phyloP scores from a whole-genome alignment of 768 basidiomycete species.

The Mycena epipterygia region DNA sequence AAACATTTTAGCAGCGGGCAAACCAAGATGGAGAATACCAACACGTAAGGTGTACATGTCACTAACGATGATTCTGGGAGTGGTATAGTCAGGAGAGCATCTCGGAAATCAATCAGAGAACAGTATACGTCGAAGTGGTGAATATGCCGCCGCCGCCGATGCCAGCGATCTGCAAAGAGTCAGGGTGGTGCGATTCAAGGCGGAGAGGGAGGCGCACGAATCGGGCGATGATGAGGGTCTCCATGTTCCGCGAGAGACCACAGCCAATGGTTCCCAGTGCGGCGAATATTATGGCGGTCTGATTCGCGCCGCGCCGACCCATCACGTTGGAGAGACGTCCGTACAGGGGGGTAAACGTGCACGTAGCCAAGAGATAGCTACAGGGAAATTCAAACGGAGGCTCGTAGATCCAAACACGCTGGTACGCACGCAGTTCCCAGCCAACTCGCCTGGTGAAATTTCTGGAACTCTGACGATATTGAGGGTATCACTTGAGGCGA shows the following conservation, averaged over 20 bases:
- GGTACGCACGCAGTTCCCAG: conserved; percentile 78
- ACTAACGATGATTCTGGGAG: conserved; percentile 75
- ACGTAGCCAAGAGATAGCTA: conserved; percentile 84
- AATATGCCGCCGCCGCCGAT: conserved; percentile 85
- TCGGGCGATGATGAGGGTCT: conserved; percentile 77
- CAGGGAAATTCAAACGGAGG: neutral
- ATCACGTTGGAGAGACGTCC: conserved; percentile 84
- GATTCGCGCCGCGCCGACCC: conserved; percentile 79
- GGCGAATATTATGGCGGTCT: conserved; percentile 72
- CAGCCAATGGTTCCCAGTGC: conserved; percentile 76
- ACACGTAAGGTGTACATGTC: conserved; percentile 88
- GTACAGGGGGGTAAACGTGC: conserved; percentile 88
- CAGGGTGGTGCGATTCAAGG: neutral
- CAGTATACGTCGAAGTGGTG: conserved; percentile 75
- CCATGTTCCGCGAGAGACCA: conserved; percentile 78
- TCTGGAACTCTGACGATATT: conserved; percentile 84
- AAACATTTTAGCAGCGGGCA: conserved; percentile 3
- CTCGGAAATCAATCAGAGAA: neutral
- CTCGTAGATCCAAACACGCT: neutral
- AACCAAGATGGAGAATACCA: conserved; percentile 34
- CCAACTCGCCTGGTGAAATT: conserved; percentile 87
- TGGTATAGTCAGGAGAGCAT: neutral
- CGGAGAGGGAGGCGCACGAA: conserved; percentile 67
- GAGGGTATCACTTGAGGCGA: conserved; percentile 73
- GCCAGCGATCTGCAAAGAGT: conserved; percentile 67